Evolutionary conservation across 2,329 filamentous ascomycete genomes (phyloP), one percentile per base, ranked within the genome.

Genomic region (Xylaria sp.): DNA sequence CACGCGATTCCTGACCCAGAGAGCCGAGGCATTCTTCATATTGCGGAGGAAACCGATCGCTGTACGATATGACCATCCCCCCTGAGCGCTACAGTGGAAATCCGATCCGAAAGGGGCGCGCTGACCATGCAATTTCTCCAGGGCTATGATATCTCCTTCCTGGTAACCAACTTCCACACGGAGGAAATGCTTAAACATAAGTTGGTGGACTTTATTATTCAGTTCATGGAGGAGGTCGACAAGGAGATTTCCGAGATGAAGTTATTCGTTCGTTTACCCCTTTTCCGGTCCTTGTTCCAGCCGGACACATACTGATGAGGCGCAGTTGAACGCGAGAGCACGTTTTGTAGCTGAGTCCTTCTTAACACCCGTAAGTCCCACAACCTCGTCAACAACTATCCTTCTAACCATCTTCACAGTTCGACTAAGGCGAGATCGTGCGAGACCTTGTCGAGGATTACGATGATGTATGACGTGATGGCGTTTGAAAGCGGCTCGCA

Each of bases 231-330:
- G 76, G 94, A 99, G 75, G 95, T 99, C 3, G 95, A 99, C 76
- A 99, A 99, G 82, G 94, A 99, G 76, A 99, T 99, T 62, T 97
- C 94, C 2, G 95, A 99, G 79, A 97, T 99, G 94, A 99, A 99
- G 83, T 88, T 99, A 70, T 99, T 99, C 76, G 93, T 97, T 83
- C 68, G 91, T 80, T 49, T 30, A 30, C 37, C 52, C n/a, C 49
- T 42, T 3, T 42, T 42, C 37, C 37, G 8, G 18, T 19, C 2
- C 13, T 30, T 2, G 10, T 11, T 42, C 34, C 7, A 18, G 19
- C 16, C 3, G 48, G 9, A n/a, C n/a, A 16, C 18, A 30, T 60
- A 46, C 58, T 79, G 67, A 78, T 70, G 59, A 18, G 56, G 42
- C 56, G 11, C 71, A 97, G 93, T 80, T 99, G 74, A 99, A 99